Evolutionary conservation across 2,329 filamentous ascomycete species (phyloP), one percentile per base, ranked within the genome.

Genomic region (Colletotrichum karsti): DNA sequence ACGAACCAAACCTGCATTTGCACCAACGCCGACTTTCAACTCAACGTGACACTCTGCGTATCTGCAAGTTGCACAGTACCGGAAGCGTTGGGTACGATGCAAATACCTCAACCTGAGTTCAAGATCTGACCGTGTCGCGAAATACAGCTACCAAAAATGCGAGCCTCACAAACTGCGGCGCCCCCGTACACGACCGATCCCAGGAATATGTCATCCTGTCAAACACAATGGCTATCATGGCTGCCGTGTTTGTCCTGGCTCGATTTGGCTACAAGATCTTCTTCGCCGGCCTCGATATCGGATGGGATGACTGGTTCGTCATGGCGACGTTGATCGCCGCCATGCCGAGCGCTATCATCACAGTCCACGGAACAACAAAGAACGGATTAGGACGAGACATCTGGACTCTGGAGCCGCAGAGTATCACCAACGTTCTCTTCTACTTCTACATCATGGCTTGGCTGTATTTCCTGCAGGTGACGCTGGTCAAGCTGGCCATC

Each of bases 401-500:
- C 15, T 86, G 83, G 83, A 82, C 81, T 4, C 69, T 86, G 7
- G 66, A 74, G 1, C 74, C 76, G 1, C 73, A 77, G 1, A 66
- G 78, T 18, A 79, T 87, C 55, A 83, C 81, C 39, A 73, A 74
- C 1, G 80, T 84, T 41, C 69, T 80, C 4, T 73, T 77, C 28
- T 78, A 76, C 70, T 78, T 82, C 20, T 85, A 82, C 68, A 73
- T 77, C 59, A 77, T 77, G 68, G 77, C 76, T 9, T 65, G 73
- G 48, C 48, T 85, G n/a, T 84, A 86, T 73, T 84, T 85, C 70
- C 53, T 75, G 1, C 74, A 80, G n/a, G 72, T 82, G 5, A 73
- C 79, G 10, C 74, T 84, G 39, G 77, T 83, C 37, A 85, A 86
- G 69, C 72, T 85, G 7, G 81, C 84, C 6, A 78, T 88, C 57